Base-by-base conservation (phyloP, 176 grass and related monocot species). In the Oryza longistaminata region DNA sequence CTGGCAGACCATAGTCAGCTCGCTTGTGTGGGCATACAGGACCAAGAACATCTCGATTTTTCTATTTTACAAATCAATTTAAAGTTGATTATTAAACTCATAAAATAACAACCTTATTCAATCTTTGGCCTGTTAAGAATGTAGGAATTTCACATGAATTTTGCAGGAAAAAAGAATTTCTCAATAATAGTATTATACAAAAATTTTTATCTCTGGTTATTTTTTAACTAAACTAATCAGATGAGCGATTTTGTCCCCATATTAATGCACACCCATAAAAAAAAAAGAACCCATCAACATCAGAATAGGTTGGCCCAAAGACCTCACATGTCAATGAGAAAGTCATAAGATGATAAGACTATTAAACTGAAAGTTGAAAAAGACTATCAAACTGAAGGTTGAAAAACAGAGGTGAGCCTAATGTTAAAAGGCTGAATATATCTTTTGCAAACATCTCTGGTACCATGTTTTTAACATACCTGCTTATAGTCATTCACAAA, bases 401-500 rank as follows among this genome's bases (percentile, higher is more conserved):
- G 35, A 37, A 37, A 42, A 71, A 71, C 19, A 39, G 39, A 43
- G 68, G 11, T 71, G 19, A 43, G 19, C 34, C 37, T 31, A 71
- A 21, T n/a, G 37, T 71, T 89, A 87, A 87, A 87, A 33, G 83
- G 67, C 37, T 83, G 86, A 19, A 88, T 83, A 86, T 88, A 75
- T 55, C 89, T 89, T 80, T 92, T 75, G 4, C 4, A 74, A 92
- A 46, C 86, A 89, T 46, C 75, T 86, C 76, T 89, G 87, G 43
- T 5, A 44, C 39, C 21, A 24, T 8, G 15, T 72, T 7, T 72
- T 45, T 12, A 1, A 62, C 58, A 82, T 77, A 92, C 92, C 87
- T 92, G 87, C 44, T 94, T 94, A 76, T 94, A 94, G 55, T 94
- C 92, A 83, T 94, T 94, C 60, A 94, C 90, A 65, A 94, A 94